phyloP scores from a whole-genome alignment of 2,329 filamentous ascomycete species.

The Aspergillus proliferans region DNA sequence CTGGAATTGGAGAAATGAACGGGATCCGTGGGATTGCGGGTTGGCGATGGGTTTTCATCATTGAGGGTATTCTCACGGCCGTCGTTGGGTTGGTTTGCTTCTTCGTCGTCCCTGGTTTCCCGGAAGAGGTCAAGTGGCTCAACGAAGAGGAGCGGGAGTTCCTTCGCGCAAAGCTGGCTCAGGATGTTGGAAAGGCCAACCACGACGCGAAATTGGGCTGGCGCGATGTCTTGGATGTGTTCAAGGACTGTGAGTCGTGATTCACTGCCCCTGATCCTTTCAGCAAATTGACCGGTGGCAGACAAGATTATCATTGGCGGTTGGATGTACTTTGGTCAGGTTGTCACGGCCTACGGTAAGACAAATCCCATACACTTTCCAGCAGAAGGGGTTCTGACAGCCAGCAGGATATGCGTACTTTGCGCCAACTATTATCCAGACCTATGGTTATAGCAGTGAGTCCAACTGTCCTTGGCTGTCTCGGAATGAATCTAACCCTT shows the following conservation, averaged over 20 bases:
- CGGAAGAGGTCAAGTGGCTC: slow-evolving; percentile 68
- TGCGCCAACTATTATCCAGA: slow-evolving; percentile 63
- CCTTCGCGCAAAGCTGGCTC: slow-evolving; percentile 59
- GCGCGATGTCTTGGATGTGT: slow-evolving; percentile 55
- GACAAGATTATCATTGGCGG: slow-evolving; percentile 65
- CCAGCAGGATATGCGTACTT: slow-evolving; percentile 63
- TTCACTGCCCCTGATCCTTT: not conserved
- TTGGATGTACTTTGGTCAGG: slow-evolving; percentile 74
- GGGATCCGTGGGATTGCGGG: slow-evolving; percentile 52
- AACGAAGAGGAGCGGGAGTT: slow-evolving; percentile 62
- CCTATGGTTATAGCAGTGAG: slow-evolving; percentile 54
- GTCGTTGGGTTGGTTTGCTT: slow-evolving; percentile 53
- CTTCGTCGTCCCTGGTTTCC: slow-evolving; percentile 68
- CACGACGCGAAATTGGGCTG: slow-evolving; percentile 56
- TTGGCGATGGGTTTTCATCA: slow-evolving; percentile 52
- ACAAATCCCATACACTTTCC: not conserved
- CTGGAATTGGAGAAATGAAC: slow-evolving; percentile 54
- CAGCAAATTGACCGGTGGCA: slow-evolving; percentile 16
- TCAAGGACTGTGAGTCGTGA: slow-evolving; percentile 55
- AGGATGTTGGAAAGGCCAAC: slow-evolving; percentile 63
- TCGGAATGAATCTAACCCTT: not conserved
- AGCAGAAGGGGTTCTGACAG: not conserved
- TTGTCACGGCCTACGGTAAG: slow-evolving; percentile 65
- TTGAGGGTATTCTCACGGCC: slow-evolving; percentile 59
- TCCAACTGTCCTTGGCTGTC: not conserved